Percentiles rank a stretch among this genome's conserved stretches.
These are phyloP conservation scores for Penicillium salamii DNA, from an alignment of 495 filamentous ascomycete genomes.

Conservation along the genomic window DNA sequence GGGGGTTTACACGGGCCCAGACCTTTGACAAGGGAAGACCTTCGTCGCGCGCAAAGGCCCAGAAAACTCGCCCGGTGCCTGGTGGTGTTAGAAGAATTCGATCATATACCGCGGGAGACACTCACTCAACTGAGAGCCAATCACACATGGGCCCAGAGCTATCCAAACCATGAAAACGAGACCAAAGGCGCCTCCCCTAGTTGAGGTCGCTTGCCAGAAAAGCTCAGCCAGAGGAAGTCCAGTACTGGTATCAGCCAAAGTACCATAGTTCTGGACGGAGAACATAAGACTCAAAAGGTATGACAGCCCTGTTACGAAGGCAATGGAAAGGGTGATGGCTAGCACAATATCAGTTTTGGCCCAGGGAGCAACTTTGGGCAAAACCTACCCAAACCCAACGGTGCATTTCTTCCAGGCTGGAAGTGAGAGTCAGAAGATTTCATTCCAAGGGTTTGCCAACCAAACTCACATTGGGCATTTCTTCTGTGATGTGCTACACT, in stretches of 20 bases:
- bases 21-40: constrained; percentile 34
- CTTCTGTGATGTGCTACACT: constrained; percentile 71
- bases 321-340: constrained; percentile 43
- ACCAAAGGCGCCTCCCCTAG: constrained; percentile 50
- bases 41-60: constrained; percentile 73
- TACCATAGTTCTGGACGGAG: constrained; percentile 41
- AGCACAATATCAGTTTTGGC: not conserved
- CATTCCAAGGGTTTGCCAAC: accelerated
- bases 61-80: constrained; percentile 64
- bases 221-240: constrained; percentile 70
- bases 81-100: constrained; percentile 15
- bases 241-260: constrained; percentile 34
- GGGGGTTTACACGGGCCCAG: constrained; percentile 26
- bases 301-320: constrained; percentile 41
- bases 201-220: constrained; percentile 70
- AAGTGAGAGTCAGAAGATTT: too few species aligned
- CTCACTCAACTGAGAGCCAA: constrained; percentile 53
- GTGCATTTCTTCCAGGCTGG: constrained; percentile 33
- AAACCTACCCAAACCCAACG: constrained; percentile 27
- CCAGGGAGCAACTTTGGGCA: not conserved
- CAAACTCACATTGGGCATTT: constrained; percentile 60
- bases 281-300: constrained; percentile 47
- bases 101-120: not conserved
- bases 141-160: constrained; percentile 34
- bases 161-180: constrained; percentile 63